A percentile compares a stretch with the other conserved stretches of the same genome.
phyloP scores from a whole-genome alignment of 495 filamentous ascomycete species.

The Letharia columbiana region DNA sequence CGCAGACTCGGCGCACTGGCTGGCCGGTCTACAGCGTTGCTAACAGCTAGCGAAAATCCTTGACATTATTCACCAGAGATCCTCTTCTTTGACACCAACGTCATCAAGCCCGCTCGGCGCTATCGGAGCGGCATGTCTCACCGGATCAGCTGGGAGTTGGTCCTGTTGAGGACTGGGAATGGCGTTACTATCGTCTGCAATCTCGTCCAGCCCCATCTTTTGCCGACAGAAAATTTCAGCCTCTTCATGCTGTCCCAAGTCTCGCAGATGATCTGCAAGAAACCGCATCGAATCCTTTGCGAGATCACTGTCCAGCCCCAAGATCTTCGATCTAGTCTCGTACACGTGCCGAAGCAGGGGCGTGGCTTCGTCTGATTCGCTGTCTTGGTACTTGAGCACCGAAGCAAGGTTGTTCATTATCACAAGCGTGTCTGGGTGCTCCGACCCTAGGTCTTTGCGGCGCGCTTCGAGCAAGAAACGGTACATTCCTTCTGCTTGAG shows the following conservation, averaged over 20 bases:
- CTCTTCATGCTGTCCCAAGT: conserved; percentile 11
- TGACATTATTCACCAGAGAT: no score
- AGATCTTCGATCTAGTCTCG: conserved; percentile 26
- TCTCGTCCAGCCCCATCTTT: not conserved
- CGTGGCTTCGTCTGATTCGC: conserved; percentile 11
- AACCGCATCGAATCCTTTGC: not conserved
- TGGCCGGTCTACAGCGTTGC: not conserved
- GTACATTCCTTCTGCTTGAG: conserved; percentile 22
- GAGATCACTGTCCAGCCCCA: conserved; percentile 7
- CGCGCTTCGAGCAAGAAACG: conserved; percentile 20
- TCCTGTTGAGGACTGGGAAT: not conserved
- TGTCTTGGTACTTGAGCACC: conserved; percentile 13
- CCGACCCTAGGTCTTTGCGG: conserved; percentile 16
- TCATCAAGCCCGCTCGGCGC: not conserved
- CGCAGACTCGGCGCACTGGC: not conserved
- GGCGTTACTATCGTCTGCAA: not conserved
- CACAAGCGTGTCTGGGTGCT: conserved; percentile 23
- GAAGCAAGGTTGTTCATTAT: conserved; percentile 16
- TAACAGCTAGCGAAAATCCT: no score
- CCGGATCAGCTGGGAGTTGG: not conserved
- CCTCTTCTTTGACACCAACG: no score
- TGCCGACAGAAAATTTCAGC: not conserved
- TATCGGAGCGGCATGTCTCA: not conserved
- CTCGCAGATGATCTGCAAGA: conserved; percentile 6
- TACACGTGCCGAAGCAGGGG: conserved; percentile 22